phyloP scores from a whole-genome alignment of 352 stramenopile genomes.

The Phytophthora pinifolia region DNA sequence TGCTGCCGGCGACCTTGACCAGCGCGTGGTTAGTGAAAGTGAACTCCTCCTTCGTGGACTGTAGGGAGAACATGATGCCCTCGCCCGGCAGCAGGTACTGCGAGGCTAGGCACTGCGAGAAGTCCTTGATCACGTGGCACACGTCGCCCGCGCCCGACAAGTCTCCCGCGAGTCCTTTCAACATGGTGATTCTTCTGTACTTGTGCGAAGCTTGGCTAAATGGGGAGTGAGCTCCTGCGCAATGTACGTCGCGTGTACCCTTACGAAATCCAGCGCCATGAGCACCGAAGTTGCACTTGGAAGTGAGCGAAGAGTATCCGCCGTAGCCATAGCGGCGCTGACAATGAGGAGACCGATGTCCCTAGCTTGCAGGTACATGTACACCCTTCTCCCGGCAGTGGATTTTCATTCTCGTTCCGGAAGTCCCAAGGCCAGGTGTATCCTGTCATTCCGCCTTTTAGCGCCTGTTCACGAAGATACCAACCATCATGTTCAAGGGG shows the following conservation, averaged over 20 bases:
- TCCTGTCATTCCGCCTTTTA: slow-evolving; percentile 25
- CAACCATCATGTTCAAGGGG: slow-evolving; percentile 42
- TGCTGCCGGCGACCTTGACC: slow-evolving; percentile 39
- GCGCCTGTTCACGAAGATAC: slow-evolving; percentile 9
- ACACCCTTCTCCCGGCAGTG: too few relatives aligned
- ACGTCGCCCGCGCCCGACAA: slow-evolving; percentile 57
- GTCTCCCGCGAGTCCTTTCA: slow-evolving; percentile 55
- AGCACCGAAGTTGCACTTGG: too few relatives aligned
- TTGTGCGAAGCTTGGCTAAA: slow-evolving; percentile 4
- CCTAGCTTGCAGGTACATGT: too few relatives aligned
- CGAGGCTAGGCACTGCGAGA: slow-evolving; percentile 34
- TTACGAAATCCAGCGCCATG: slow-evolving; percentile 17
- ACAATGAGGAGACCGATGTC: slow-evolving; percentile 12
- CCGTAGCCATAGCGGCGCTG: slow-evolving; percentile 7
- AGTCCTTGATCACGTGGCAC: slow-evolving; percentile 42
- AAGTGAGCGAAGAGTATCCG: too few relatives aligned
- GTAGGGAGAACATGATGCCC: slow-evolving; percentile 50
- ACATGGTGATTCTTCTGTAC: slow-evolving; percentile 26
- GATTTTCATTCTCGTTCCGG: slow-evolving; percentile 16
- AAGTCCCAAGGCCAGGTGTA: neutral
- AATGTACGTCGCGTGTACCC: neutral
- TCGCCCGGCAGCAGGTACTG: slow-evolving; percentile 51
- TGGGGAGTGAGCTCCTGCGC: slow-evolving; percentile 5
- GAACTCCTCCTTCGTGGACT: slow-evolving; percentile 65
- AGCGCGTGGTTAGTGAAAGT: slow-evolving; percentile 65